Base-by-base conservation (phyloP, 805 yeast genomes). In the Spathaspora passalidarum region DNA sequence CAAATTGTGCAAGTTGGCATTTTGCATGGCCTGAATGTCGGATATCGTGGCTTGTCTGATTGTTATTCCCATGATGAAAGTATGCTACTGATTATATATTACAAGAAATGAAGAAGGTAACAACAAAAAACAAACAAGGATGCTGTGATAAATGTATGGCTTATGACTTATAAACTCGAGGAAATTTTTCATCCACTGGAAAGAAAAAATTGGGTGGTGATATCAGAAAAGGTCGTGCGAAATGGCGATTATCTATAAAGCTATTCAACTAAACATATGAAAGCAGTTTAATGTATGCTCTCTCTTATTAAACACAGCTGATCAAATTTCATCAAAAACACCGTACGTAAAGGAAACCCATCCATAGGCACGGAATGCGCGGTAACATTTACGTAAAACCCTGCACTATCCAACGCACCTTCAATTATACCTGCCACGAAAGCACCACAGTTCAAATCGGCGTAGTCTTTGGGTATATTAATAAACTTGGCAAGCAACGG, bases 1-100 rank as follows among this genome's bases (percentile, higher is more conserved):
- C 50, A 94, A 73, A 60, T 92, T 92, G 53, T 86, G 86, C 63
- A 91, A 71, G 62, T 91, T 91, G 51, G 96, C 94, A 73, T 89
- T 90, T 65, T 92, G 99, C 91, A 92, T 94, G 16, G 94, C 94
- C 66, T 88, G 95, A 45, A 90, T 76, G 65, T 92, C 99, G 38
- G 78, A 76, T 29, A 88, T 81, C 19, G 88, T 86, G 22, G 98
- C 98, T 56, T 81, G 84, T 63, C 99, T 80, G 47, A 92, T 88
- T 11, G 89, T 86, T 56, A 92, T 84, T 32, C 91, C 89, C 95
- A 86, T 86, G 23, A 14, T 26, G 32, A 10, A n/a, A 10, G 32
- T 10, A 10, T 26, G 32, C 10, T n/a, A n/a, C n/a, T 29, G 9
- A 22, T 29, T 6, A 29, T 10, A 29, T 13, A n/a, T 26, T 7